A percentile compares a stretch with the other conserved stretches of the same genome.
These are phyloP conservation scores for Aspergillus steynii DNA, from an alignment of 495 filamentous ascomycete genomes.

Conservation along the genomic window DNA sequence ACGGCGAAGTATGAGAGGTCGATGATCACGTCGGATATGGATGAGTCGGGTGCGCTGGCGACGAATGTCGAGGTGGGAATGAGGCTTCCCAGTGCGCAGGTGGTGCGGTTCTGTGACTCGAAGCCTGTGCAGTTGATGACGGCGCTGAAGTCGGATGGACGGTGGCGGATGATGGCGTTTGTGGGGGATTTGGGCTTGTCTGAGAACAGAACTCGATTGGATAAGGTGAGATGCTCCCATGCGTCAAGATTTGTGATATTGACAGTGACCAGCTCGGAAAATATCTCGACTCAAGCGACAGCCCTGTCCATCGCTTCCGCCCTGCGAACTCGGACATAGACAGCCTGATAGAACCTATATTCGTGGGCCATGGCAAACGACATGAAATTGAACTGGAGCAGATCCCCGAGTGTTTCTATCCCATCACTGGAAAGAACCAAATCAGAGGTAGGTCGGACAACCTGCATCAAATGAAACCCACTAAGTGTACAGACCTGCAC, in stretches of 20 bases:
- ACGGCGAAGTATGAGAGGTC: constrained; percentile 58
- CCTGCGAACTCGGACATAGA: constrained; percentile 47
- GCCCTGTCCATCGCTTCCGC: constrained; percentile 47
- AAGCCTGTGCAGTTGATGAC: constrained; percentile 55
- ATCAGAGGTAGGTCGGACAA: constrained; percentile 49
- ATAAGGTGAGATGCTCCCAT: constrained; percentile 38
- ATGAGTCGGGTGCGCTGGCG: constrained; percentile 34
- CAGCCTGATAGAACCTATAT: constrained; percentile 59
- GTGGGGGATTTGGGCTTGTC: constrained; percentile 55
- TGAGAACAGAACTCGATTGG: constrained; percentile 34
- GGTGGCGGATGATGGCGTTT: constrained; percentile 59
- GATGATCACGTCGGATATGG: constrained; percentile 38
- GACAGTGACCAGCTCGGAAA: constrained; percentile 30
- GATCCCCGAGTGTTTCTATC: constrained; percentile 61
- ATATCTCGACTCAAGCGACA: constrained; percentile 35
- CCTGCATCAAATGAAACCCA: neutral
- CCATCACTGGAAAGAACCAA: constrained; percentile 57
- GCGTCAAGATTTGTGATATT: constrained; percentile 4
- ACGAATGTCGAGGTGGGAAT: constrained; percentile 53
- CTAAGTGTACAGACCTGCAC: constrained; percentile 47
- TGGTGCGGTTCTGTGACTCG: constrained; percentile 59
- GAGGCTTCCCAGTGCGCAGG: constrained; percentile 59
- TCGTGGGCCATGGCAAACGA: constrained; percentile 57
- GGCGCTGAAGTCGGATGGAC: constrained; percentile 55
- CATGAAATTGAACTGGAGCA: constrained; percentile 56